Conservation (phyloP, 768 basidiomycete species). For the Boletus barrowsii region DNA sequence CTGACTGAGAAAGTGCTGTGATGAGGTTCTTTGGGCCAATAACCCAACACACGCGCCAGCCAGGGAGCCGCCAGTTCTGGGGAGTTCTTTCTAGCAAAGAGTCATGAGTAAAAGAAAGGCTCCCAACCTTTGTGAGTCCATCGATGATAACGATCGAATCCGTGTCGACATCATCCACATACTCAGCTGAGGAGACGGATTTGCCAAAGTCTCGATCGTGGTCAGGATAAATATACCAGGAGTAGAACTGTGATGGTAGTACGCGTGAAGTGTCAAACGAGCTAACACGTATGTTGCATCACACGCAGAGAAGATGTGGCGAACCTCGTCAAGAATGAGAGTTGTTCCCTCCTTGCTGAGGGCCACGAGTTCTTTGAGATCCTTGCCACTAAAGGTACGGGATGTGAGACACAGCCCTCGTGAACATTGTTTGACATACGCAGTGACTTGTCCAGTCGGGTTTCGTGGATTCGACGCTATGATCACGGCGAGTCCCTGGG, state of each 20-base stretch:
- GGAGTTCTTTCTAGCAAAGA: slow-evolving; percentile 11
- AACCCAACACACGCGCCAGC: slow-evolving; percentile 95
- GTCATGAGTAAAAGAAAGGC: neutral
- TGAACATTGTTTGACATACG: slow-evolving; percentile 36
- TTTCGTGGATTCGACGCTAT: slow-evolving; percentile 95
- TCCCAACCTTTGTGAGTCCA: slow-evolving; percentile 80
- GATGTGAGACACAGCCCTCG: slow-evolving; percentile 6
- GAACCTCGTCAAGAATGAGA: slow-evolving; percentile 78
- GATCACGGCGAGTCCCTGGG: slow-evolving; percentile 81
- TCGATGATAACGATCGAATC: slow-evolving; percentile 86
- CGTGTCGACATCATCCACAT: slow-evolving; percentile 82
- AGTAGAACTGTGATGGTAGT: slow-evolving; percentile 65
- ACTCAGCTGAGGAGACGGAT: slow-evolving; percentile 78
- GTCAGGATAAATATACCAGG: slow-evolving; percentile 93
- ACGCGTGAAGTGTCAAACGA: neutral
- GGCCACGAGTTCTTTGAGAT: slow-evolving; percentile 75
- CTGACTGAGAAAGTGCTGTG: slow-evolving; percentile 88
- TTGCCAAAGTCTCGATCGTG: slow-evolving; percentile 68
- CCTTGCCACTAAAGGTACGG: slow-evolving; percentile 56
- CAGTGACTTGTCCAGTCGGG: slow-evolving; percentile 87
- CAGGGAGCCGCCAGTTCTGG: slow-evolving; percentile 92
- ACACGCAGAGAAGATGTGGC: slow-evolving; percentile 2
- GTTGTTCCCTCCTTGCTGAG: slow-evolving; percentile 78
- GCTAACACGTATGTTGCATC: neutral
- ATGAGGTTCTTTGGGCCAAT: slow-evolving; percentile 86